Evolutionary conservation across 176 grass and related monocot genomes (phyloP), one percentile per base, ranked within the genome.

Genomic region (Tillandsia leiboldiana): DNA sequence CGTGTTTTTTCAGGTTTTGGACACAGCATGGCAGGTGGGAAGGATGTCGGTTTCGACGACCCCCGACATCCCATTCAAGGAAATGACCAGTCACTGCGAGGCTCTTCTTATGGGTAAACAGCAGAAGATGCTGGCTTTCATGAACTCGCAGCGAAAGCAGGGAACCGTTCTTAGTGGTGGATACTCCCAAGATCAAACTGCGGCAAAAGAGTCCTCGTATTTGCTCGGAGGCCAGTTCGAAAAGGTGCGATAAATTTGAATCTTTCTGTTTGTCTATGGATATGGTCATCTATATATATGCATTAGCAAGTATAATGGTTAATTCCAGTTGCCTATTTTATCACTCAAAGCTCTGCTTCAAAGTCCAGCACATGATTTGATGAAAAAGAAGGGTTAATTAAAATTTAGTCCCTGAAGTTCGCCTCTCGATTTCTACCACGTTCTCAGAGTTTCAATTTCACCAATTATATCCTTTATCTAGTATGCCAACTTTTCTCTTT

Each of bases 21-120:
- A 84, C 49, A 75, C 76, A 66, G n/a, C 66, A 84, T 75, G 14
- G 48, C 71, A 79, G 69, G 65, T 71, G 42, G 76, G 65, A 73
- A 47, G 65, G 54, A 74, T 83, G 47, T 74, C 81, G 71, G 66
- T 67, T 50, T 33, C 77, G 56, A 79, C 65, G 24, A 63, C 75
- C 49, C 22, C 65, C 58, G 71, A 75, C 29, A 51, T 84, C 48
- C 76, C 65, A 69, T 84, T 79, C 53, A 84, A 75, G 65, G 82
- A 84, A 71, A 72, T 79, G 76, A 73, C 82, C 26, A 65, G 72
- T 29, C 63, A 81, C 72, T 79, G 64, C 1, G 86, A 97, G 63
- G 95, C 95, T 77, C 80, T 99, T 24, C 79, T 86, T 11, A 80
- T 90, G 8, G 87, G 80, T 50, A 99, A 99, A 75, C 90, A 94